Evolutionary conservation across 2,329 filamentous ascomycete genomes (phyloP), one percentile per base, ranked within the genome.

Genomic region (Cercospora beticola): DNA sequence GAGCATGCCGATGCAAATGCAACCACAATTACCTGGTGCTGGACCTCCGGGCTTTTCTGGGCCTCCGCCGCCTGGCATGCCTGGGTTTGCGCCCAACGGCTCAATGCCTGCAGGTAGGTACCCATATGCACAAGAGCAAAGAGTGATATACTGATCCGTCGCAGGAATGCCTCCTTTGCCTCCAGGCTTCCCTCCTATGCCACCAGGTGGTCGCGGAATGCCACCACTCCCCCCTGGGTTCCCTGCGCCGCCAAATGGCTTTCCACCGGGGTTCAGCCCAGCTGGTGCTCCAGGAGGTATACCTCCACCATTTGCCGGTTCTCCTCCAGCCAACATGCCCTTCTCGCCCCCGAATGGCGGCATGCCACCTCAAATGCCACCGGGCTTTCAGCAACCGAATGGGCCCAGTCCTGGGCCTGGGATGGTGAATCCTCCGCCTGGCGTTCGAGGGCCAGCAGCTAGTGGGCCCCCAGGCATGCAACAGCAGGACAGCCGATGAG

Each of bases 1-100:
- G 81, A 89, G 90, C 72, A 88, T 89, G 89, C 70, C 97, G 16
- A 66, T 69, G 67, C 67, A 69, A 43, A 66, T 69, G 67, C 67
- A 69, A 43, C 67, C 67, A 69, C 97, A 81, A 94, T 92, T 62
- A 93, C 68, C 70, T 60, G 69, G 74, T 64, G 67, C 66, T 65
- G 54, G 70, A 52, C 69, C 74, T 31, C 75, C 75, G 49, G 74
- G 73, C 21, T 71, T 76, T 59, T 69, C 67, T 54, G 67, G 64
- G 12, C 68, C 68, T 59, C 74, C 74, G 23, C 70, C 70, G 76
- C 77, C 77, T 14, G 78, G 78, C 68, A 76, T 78, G 64, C 79
- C 80, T 23, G 69, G 64, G 4, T 70, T 70, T 28, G 64, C 67
- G 52, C 70, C 69, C 18, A 68, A 65, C 18, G 70, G 67, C 23